Evolutionary conservation across 106 monocot species (phyloP), one percentile per base, ranked within the genome.

Genomic region (Amphibolis antarctica): DNA sequence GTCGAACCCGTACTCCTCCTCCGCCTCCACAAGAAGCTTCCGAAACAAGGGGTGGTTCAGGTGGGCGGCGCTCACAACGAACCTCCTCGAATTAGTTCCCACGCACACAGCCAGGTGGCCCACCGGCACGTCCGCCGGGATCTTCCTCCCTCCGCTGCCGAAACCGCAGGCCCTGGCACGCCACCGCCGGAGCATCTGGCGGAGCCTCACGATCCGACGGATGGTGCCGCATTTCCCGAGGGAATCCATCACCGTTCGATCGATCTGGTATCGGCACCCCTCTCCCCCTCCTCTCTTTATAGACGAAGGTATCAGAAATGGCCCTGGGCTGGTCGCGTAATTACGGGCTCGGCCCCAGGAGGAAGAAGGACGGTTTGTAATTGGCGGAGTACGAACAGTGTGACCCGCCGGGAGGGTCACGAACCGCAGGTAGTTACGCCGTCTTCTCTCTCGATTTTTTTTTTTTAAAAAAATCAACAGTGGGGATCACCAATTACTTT

Each of bases 1-100:
- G 64, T 44, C 45, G 72, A 64, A 72, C 55, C 72, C 72, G 72
- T 28, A 72, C 55, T 64, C 72, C 56, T 72, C 72, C 64, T 65
- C 72, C 45, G 72, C 72, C 31, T 65, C 17, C 18, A 46, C 46
- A 18, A 72, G 65, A 18, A 72, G 64, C 56, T 55, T 55, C 64
- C 56, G 22, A 56, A 72, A 72, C 55, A 57, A 17, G 12, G 72
- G 72, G 55, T 72, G 72, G 64, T 65, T 72, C 55, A 72, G 72
- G 56, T 72, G 42, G 55, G 72, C 54, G 54, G 65, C 43, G 28
- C 55, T 64, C 12, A 72, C 65, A 0, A 72, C 57, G 55, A 72
- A 72, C 46, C 72, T 30, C 72, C 65, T 53, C 26, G 64, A 64
- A 14, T 15, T 19, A 11, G 64, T 20, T 17, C 58, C 74, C 29